Evolutionary conservation across 306 rosid genomes (phyloP).

Genomic region (Medicago truncatula): DNA sequence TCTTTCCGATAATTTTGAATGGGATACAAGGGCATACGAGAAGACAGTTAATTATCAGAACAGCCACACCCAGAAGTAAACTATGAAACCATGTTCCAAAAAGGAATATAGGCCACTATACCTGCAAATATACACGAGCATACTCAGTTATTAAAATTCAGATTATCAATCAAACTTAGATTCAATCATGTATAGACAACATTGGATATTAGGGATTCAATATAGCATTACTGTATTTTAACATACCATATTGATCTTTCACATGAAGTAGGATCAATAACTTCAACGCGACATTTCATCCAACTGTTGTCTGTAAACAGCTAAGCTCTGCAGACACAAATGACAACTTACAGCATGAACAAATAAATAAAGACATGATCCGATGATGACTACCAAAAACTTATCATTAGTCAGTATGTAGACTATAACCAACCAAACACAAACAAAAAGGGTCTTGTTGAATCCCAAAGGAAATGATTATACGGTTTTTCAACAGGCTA

Average conservation of each 20-base stretch:
- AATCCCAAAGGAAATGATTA: constrained; percentile 26
- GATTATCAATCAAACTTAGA: constrained; percentile 7
- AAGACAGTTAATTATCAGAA: too few species aligned
- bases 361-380: constrained; percentile 16
- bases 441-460: neutral
- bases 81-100: constrained; percentile 33
- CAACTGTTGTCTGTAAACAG: constrained; percentile 60
- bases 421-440: constrained; percentile 7
- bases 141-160: constrained; percentile 15
- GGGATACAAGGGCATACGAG: too few species aligned
- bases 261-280: constrained; percentile 4
- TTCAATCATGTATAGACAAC: neutral
- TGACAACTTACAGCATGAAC: constrained; percentile 30
- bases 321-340: constrained; percentile 58
- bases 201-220: neutral
- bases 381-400: constrained; percentile 10
- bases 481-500: constrained; percentile 13
- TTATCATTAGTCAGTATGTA: neutral
- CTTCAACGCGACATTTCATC: constrained; percentile 54
- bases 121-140: constrained; percentile 34
- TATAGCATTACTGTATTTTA: neutral
- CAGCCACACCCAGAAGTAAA: too few species aligned
- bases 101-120: constrained; percentile 22
- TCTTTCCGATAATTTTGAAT: too few species aligned
- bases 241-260: constrained; percentile 37